Base-by-base conservation (phyloP, 108 stramenopile species). In the Cyclotella sp. region DNA sequence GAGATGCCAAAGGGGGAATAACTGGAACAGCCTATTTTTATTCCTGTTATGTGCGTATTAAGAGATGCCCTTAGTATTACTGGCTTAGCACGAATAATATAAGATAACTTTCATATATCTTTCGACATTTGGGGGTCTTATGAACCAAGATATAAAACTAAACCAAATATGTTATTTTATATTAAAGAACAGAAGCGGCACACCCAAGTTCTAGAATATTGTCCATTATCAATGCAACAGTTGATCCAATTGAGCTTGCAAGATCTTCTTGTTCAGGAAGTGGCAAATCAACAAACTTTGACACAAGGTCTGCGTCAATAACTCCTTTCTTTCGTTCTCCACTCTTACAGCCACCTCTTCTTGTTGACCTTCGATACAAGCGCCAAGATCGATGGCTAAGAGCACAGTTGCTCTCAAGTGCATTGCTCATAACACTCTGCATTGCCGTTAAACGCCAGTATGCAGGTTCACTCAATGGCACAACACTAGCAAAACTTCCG, bases 221-320 rank as follows among this genome's bases (percentile, higher is more conserved):
- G 80, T 93, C 94, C 75, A 98, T 77, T 21, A 98, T 90, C 40
- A 94, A 68, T 57, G 93, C 96, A 19, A 96, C 96, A 28, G 95
- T 97, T 12, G 96, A 95, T 11, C 97, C 97, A 54, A 98, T 97
- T 18, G 96, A 94, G 74, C 95, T 91, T 11, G 96, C 95, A 30
- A 98, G 82, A 67, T 97, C 97, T 77, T 96, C 94, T 88, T 98
- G 97, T 27, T 92, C 88, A 9, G 75, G 71, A n/a, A 88, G 63
- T 8, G 92, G 61, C 21, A 98, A 84, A 72, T 95, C 91, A 3
- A 84, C 85, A 69, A 88, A 97, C 53, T 88, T 81, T 73, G 89
- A 85, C 42, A 98, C 84, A 59, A 97, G 73, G 66, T 91, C 93
- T 15, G 96, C 96, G 85, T 98, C 96, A 69, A 97, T 94, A 29